A percentile compares a stretch with the other conserved stretches of the same genome.
Evolutionary conservation across 768 basidiomycete genomes (phyloP).

Genomic region (Dentipellis sp.): DNA sequence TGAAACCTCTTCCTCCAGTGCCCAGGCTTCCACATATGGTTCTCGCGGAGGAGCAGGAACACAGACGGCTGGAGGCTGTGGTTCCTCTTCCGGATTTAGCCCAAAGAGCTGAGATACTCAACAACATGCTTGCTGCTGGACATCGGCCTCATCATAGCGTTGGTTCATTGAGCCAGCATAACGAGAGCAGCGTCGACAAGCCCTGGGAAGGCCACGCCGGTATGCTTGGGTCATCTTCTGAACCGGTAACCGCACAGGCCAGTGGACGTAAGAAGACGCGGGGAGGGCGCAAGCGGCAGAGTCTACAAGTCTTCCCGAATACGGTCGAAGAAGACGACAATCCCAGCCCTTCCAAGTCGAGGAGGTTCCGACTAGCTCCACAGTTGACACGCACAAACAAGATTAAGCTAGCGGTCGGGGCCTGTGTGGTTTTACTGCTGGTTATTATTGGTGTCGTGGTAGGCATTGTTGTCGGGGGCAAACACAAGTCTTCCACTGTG

Average conservation of each 20-base stretch:
- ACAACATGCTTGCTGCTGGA: conserved; percentile 42
- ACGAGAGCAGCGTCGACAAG: not conserved
- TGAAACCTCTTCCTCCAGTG: conserved; percentile 52
- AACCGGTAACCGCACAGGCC: not conserved
- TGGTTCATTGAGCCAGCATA: conserved; percentile 9
- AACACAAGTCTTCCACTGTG: conserved; percentile 10
- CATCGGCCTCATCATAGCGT: conserved; percentile 42
- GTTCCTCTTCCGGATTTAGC: conserved; percentile 45
- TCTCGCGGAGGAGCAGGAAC: conserved; percentile 29
- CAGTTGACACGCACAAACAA: conserved; percentile 7
- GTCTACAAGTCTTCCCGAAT: not conserved
- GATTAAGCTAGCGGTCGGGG: conserved; percentile 8
- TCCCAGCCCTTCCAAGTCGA: conserved; percentile 1
- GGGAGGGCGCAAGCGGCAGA: conserved; percentile 6
- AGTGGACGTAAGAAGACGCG: conserved; percentile 1
- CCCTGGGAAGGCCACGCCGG: not conserved
- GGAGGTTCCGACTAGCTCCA: not conserved
- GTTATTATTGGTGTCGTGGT: conserved; percentile 32
- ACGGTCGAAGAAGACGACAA: not conserved
- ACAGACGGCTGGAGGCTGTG: conserved; percentile 35
- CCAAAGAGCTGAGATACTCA: conserved; percentile 38
- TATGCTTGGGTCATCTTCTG: not conserved
- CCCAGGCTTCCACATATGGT: conserved; percentile 41
- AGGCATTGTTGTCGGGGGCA: conserved; percentile 31
- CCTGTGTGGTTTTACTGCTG: conserved; percentile 20